A percentile compares a stretch with the other conserved stretches of the same genome.
These are phyloP conservation scores for Mycosphaerella sp. DNA, from an alignment of 2,329 filamentous ascomycete genomes.

Conservation along the genomic window DNA sequence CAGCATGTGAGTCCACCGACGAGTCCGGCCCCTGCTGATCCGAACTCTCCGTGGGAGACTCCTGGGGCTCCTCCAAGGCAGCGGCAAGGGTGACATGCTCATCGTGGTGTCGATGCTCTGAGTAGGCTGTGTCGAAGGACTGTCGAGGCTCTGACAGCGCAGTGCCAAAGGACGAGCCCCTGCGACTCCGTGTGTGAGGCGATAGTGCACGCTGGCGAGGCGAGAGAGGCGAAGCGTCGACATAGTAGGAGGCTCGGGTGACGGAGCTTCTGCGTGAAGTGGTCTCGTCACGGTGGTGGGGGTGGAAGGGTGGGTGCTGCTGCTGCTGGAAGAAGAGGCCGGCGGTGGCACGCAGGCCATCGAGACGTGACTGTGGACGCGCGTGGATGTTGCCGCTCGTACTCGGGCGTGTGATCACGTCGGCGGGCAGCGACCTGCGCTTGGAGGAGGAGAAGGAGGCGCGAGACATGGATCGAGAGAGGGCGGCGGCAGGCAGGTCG, in stretches of 20 bases:
- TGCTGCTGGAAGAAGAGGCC: constrained; percentile 18
- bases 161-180: constrained; percentile 22
- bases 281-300: constrained; percentile 19
- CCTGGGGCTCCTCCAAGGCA: constrained; percentile 13
- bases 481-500: not conserved
- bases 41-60: constrained; percentile 35
- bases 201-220: constrained; percentile 23
- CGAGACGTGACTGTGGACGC: constrained; percentile 21
- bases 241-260: constrained; percentile 17
- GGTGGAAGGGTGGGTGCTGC: not conserved
- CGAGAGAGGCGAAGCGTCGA: constrained; percentile 21
- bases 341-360: constrained; percentile 14
- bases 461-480: constrained; percentile 7
- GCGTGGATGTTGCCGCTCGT: constrained; percentile 4
- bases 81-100: constrained; percentile 1
- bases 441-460: constrained; percentile 11
- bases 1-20: constrained; percentile 80
- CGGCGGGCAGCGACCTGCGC: constrained; percentile 13
- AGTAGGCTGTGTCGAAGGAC: constrained; percentile 14
- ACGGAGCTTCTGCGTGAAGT: constrained; percentile 20
- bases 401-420: not conserved
- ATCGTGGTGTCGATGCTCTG: constrained; percentile 4
- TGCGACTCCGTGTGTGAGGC: constrained; percentile 21
- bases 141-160: constrained; percentile 4
- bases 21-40: constrained; percentile 46